Evolutionary conservation across 495 filamentous ascomycete species (phyloP), one percentile per base, ranked within the genome.

Genomic region (Trichocladium uniseriatum): DNA sequence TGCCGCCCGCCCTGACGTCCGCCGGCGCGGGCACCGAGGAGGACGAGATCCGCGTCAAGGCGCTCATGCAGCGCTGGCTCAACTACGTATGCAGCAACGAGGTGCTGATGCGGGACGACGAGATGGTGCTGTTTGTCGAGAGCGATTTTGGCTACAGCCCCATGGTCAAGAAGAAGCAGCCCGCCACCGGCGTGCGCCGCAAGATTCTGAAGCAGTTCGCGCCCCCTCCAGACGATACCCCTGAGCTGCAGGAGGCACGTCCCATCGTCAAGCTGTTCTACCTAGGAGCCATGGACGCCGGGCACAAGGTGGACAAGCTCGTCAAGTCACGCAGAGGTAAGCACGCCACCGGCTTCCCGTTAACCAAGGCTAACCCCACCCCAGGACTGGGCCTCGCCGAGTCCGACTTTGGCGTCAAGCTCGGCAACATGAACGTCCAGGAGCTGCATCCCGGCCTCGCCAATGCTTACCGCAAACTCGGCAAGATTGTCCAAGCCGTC

Each of bases 121-220:
- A 99, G 65, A 87, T 97, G 77, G 81, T 94, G 5, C 79, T 96
- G 34, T 99, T 99, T 52, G 89, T 97, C 19, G 94, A 99, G 64
- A 92, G 88, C 57, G 94, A 99, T 66, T 95, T 95, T 65, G 94
- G 94, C 19, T 99, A 99, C 63, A 95, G 89, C 58, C 94, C 94
- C 5, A 85, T 97, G 52, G 82, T 97, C 16, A 81, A 88, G 57
- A 85, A 88, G 75, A 95, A 94, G 71, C 94, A 99, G 67, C 94
- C 94, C 6, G 94, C 94, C 14, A 99, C 94, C 0, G 94, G 94
- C 34, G 88, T 97, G 48, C 80, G 91, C 36, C 80, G 94, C 56
- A 92, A 94, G 69, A 81, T 96, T 36, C 75, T 99, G 66, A 99
- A 99, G 73, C 94, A 99, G 67, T 99, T 99, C 62, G 94, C 94